phyloP scores from a whole-genome alignment of 75 land plant species.

The Picea glauca region DNA sequence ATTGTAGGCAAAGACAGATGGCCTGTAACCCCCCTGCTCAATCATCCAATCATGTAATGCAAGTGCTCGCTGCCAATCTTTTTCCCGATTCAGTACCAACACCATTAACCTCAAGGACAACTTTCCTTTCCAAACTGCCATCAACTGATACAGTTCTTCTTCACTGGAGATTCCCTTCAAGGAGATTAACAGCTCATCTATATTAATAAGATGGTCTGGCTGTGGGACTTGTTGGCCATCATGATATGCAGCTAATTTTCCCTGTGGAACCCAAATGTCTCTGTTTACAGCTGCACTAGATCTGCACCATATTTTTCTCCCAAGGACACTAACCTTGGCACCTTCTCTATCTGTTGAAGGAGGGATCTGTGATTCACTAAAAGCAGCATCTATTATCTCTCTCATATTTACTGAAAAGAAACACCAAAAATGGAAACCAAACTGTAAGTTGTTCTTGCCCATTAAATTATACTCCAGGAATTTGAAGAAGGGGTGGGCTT shows the following conservation, averaged over 20 bases:
- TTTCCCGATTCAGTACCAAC: slow-evolving; percentile 61
- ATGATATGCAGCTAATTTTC: not conserved
- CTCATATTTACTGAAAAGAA: not conserved
- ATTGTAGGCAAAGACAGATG: slow-evolving; percentile 84
- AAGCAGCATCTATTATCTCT: not conserved
- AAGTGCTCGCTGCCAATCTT: slow-evolving; percentile 79
- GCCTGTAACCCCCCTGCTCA: slow-evolving; percentile 57
- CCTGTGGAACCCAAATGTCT: not conserved
- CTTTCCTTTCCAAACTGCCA: slow-evolving; percentile 48
- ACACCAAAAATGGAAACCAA: not conserved
- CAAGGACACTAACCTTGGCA: not conserved
- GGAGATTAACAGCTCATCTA: slow-evolving; percentile 44
- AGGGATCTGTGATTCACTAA: not conserved
- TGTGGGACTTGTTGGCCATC: not conserved
- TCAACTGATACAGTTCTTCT: slow-evolving; percentile 46
- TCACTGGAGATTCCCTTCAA: slow-evolving; percentile 32
- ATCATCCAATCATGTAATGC: slow-evolving; percentile 99
- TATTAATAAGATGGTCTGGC: slow-evolving; percentile 62
- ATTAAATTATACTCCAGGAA: not conserved
- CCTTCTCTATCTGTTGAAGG: not conserved
- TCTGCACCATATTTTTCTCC: slow-evolving; percentile 10
- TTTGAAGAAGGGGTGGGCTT: slow-evolving; percentile 1
- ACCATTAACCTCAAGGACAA: slow-evolving; percentile 85
- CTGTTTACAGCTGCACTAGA: slow-evolving; percentile 1
- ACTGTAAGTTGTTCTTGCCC: not conserved